phyloP scores from a whole-genome alignment of 441 rosid genomes.

The Pelargonium australe region DNA sequence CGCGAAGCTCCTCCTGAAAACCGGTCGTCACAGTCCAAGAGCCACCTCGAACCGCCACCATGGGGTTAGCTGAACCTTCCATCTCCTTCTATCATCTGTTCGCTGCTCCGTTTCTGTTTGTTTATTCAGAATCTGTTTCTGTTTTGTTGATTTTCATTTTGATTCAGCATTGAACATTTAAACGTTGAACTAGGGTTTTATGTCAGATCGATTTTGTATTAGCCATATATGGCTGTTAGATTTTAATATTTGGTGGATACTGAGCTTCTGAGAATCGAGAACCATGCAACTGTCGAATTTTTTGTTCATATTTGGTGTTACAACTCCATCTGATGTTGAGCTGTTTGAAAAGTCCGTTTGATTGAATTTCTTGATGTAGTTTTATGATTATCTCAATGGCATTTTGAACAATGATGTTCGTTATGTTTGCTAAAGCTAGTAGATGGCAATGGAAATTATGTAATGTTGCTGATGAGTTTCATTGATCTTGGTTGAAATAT shows the following conservation, averaged over 20 bases:
- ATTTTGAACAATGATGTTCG: neutral
- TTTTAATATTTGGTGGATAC: no score
- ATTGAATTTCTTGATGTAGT: neutral
- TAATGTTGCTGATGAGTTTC: no score
- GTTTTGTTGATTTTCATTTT: no score
- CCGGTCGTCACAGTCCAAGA: neutral
- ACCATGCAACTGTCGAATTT: neutral
- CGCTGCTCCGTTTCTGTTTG: neutral
- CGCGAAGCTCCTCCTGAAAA: neutral
- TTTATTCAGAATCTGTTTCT: neutral
- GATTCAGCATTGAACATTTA: neutral
- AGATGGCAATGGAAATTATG: no score
- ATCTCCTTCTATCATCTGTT: neutral
- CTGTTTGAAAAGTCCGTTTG: no score
- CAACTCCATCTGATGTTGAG: neutral
- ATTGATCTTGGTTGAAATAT: no score
- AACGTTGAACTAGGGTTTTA: neutral
- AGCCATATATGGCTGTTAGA: no score
- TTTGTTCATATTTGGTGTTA: neutral
- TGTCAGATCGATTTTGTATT: no score
- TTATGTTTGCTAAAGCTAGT: no score
- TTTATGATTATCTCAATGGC: neutral
- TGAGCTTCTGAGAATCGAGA: neutral
- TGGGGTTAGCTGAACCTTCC: neutral
- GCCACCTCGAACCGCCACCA: neutral